These are phyloP conservation scores for Aspergillus mulundensis DNA, from an alignment of 495 filamentous ascomycete species.

Conservation along the genomic window DNA sequence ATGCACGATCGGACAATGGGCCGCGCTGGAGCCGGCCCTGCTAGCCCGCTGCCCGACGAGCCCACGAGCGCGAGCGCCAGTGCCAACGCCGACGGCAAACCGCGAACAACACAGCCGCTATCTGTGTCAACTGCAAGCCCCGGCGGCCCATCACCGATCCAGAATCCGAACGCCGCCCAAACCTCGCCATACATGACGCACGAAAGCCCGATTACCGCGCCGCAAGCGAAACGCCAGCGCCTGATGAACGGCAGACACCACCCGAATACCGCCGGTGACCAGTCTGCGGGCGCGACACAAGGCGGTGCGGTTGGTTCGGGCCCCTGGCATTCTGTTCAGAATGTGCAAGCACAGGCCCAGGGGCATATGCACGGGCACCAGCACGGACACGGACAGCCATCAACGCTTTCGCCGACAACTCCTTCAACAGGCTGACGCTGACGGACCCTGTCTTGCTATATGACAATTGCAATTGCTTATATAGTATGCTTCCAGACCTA, in stretches of 20 bases:
- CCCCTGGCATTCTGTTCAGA: background rate
- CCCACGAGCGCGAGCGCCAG: slow-evolving; percentile 9
- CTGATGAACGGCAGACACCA: slow-evolving; percentile 41
- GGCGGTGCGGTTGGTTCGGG: background rate
- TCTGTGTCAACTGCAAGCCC: slow-evolving; percentile 33
- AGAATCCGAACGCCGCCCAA: slow-evolving; percentile 1
- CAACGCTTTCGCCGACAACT: background rate
- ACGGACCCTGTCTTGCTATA: background rate
- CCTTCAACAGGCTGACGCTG: background rate
- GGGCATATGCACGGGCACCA: background rate
- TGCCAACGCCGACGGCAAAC: slow-evolving; percentile 6
- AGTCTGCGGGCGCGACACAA: background rate
- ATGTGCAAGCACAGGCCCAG: background rate
- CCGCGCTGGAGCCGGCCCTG: slow-evolving; percentile 32
- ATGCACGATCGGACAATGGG: slow-evolving; percentile 48
- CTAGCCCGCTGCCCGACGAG: slow-evolving; percentile 19
- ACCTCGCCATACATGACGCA: slow-evolving; percentile 33
- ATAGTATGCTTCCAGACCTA: background rate
- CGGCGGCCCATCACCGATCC: slow-evolving; percentile 25
- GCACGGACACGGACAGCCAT: background rate
- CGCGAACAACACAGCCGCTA: slow-evolving; percentile 29
- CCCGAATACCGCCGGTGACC: background rate
- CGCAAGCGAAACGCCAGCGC: slow-evolving; percentile 38
- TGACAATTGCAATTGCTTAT: background rate
- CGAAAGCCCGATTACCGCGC: slow-evolving; percentile 21